These are phyloP conservation scores for Erigeron canadensis DNA, from an alignment of 129 eudicot species.

Conservation along the genomic window DNA sequence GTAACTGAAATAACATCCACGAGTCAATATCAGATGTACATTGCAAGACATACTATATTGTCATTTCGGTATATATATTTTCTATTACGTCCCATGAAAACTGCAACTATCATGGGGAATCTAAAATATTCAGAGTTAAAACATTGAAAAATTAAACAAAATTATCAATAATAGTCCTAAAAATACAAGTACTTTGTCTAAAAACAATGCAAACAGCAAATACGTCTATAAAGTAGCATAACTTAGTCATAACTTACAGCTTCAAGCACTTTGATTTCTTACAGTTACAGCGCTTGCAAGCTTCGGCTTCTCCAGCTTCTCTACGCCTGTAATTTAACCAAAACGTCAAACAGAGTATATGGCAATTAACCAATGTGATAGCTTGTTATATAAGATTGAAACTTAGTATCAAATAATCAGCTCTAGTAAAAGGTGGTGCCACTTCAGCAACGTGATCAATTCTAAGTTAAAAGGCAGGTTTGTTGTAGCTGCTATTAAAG, in stretches of 20 bases:
- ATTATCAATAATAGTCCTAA: too few species aligned
- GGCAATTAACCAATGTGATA: not conserved
- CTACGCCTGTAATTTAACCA: slow-evolving; percentile 55
- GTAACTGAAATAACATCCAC: slow-evolving; percentile 56
- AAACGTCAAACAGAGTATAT: slow-evolving; percentile 6
- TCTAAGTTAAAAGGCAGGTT: not conserved
- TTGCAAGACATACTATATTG: too few species aligned
- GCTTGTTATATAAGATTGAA: not conserved
- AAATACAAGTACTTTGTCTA: too few species aligned
- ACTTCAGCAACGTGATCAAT: too few species aligned
- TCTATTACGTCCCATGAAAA: too few species aligned
- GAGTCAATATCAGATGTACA: slow-evolving; percentile 16
- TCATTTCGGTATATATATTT: too few species aligned
- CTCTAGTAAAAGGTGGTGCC: not conserved
- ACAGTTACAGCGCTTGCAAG: slow-evolving; percentile 96
- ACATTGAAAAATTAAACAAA: too few species aligned
- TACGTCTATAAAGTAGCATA: not conserved
- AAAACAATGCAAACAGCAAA: too few species aligned
- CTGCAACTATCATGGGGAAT: too few species aligned
- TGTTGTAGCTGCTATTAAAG: not conserved
- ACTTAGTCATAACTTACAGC: slow-evolving; percentile 63
- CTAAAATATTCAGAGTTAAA: not conserved
- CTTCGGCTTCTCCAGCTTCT: slow-evolving; percentile 56
- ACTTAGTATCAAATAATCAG: not conserved
- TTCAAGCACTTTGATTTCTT: slow-evolving; percentile 97